A percentile compares a stretch with the other conserved stretches of the same genome.
Evolutionary conservation across 169 alveolate species (phyloP).

Genomic region (Cryptosporidium parvum): DNA sequence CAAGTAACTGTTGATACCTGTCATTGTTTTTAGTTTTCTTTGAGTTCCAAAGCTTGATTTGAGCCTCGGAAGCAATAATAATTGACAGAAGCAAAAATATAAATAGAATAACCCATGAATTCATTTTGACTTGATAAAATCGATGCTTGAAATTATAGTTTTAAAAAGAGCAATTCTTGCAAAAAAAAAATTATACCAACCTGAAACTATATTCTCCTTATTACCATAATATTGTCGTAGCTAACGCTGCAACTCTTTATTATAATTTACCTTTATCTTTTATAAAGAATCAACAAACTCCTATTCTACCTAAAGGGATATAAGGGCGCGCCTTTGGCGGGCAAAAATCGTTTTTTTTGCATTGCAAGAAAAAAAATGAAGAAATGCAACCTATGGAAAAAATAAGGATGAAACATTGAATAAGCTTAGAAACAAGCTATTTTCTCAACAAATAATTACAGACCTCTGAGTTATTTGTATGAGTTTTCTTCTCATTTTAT

Average conservation of each 20-base stretch:
- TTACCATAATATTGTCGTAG: not conserved
- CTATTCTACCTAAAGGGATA: constrained; percentile 1
- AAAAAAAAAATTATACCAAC: not conserved
- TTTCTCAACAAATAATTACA: not conserved
- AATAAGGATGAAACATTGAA: not conserved
- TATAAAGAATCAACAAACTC: not conserved
- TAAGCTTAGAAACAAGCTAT: not conserved
- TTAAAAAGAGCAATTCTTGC: not conserved
- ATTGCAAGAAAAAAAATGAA: not conserved
- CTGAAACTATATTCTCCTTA: not conserved
- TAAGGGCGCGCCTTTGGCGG: constrained; percentile 10
- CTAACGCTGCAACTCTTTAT: not conserved
- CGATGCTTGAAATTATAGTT: not conserved
- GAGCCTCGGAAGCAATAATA: not conserved
- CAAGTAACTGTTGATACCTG: constrained; percentile 5
- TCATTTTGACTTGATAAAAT: not conserved
- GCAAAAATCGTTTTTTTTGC: not conserved
- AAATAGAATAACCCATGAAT: not conserved
- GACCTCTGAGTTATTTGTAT: not conserved
- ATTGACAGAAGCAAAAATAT: not conserved
- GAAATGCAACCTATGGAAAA: not conserved
- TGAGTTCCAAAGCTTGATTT: constrained; percentile 24
- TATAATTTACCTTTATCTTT: not conserved
- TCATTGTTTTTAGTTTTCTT: not conserved
- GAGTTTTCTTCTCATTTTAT: not conserved